These are phyloP conservation scores for Carex parvula DNA, from an alignment of 176 grass and related monocot species.

Conservation along the genomic window DNA sequence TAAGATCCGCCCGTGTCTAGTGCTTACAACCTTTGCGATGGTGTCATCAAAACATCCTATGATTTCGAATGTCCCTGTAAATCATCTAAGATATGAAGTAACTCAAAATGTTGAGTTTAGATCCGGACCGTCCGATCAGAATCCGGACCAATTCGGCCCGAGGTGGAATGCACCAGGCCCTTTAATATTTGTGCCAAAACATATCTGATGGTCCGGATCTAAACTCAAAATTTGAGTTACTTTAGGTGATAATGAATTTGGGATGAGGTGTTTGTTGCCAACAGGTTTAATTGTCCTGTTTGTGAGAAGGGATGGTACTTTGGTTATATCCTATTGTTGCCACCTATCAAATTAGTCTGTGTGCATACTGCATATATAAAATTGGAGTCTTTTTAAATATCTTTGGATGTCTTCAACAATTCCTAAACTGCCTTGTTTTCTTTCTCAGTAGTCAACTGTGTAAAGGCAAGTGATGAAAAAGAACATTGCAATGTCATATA, in stretches of 20 bases:
- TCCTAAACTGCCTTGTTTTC: background rate
- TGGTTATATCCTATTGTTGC: background rate
- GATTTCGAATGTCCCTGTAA: background rate
- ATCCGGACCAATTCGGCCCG: no score
- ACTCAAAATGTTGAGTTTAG: no score
- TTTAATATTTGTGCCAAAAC: no score
- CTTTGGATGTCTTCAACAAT: background rate
- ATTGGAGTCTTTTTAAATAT: background rate
- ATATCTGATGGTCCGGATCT: no score
- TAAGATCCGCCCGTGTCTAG: background rate
- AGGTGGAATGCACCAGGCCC: no score
- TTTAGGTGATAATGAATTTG: no score
- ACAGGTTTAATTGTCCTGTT: background rate
- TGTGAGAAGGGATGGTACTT: background rate
- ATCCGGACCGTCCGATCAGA: no score
- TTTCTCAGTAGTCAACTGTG: background rate
- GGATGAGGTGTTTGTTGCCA: background rate
- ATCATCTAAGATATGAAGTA: background rate
- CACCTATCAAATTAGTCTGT: background rate
- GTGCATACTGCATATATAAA: background rate
- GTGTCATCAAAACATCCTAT: background rate
- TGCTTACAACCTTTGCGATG: background rate
- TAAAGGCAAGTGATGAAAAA: background rate
- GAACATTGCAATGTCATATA: background rate
- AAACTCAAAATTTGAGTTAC: no score